Base-by-base conservation (phyloP, 2,329 filamentous ascomycete species). In the Fusarium sp. region DNA sequence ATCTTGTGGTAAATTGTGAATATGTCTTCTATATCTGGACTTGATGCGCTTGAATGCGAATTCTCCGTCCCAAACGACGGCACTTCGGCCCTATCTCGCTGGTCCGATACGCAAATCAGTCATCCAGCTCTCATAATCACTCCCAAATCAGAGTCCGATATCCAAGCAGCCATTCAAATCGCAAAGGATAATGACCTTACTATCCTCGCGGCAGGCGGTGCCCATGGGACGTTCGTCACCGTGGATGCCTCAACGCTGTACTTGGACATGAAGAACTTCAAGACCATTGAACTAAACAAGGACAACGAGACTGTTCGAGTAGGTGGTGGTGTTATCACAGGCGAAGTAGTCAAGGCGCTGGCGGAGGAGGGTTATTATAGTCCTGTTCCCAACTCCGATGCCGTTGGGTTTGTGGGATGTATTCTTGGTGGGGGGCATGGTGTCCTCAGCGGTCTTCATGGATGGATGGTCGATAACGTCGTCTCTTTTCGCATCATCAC, bases 391-490 rank as follows among this genome's bases (percentile, higher is more conserved):
- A 78, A 75, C 25, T 74, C 74, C 1, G 75, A 78, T 40, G 58
- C 65, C 0, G 75, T 79, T 13, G 75, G 77, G 6, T 69, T 78
- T 1, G 72, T 78, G 10, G 76, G 77, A 1, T 59, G 64, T 30
- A 48, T 75, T 1, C 62, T 79, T 25, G 78, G 78, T 24, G 75
- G 74, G 2, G 78, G 78, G 20, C 73, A 65, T 29, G 71, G 73
- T 18, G 34, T 71, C 0, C 52, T 79, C 10, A 76, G 69, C 29
- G 78, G 78, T 2, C 29, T 77, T 8, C 73, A 79, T 16, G 78
- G 80, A 13, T 75, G 79, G 58, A 76, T 78, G 67, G 72, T 75
- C 6, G 80, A 82, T 24, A 70, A 75, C 12, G 68, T 78, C 10
- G 52, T 76, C 1, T 70, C 72, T 0, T 74, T 79, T 7, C 75